These are phyloP conservation scores for Boechera stricta DNA, from an alignment of 345 rosid species.

Conservation along the genomic window DNA sequence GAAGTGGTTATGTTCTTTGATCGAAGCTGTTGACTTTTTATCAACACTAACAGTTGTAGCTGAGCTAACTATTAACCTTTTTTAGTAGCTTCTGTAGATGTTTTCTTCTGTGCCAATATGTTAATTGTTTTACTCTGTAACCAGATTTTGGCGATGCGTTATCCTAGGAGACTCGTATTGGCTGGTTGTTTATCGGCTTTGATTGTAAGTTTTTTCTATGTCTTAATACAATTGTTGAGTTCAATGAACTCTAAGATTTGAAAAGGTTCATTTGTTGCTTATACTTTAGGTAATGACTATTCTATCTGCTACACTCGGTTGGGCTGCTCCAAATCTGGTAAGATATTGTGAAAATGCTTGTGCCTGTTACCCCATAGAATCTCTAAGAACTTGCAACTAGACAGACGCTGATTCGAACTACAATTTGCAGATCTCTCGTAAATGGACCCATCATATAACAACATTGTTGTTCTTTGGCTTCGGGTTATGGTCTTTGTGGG, in stretches of 20 bases:
- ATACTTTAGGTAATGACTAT: conserved; percentile 81
- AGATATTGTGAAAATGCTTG: conserved; percentile 40
- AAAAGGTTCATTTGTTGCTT: conserved; percentile 6
- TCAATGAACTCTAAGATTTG: conserved; percentile 1
- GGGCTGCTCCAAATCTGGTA: conserved; percentile 98
- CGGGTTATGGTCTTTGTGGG: conserved; percentile 93
- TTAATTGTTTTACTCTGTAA: conserved; percentile 31
- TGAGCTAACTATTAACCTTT: background rate
- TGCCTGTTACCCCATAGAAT: background rate
- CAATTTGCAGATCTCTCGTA: conserved; percentile 75
- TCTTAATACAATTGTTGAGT: background rate
- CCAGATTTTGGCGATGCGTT: conserved; percentile 96
- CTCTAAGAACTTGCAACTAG: background rate
- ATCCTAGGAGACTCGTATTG: conserved; percentile 90
- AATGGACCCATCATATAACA: conserved; percentile 86
- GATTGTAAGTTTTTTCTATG: conserved; percentile 54
- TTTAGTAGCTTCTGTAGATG: background rate
- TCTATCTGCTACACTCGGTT: conserved; percentile 80
- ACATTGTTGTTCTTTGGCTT: conserved; percentile 84
- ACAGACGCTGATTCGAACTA: conserved; percentile 1
- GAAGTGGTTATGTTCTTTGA: background rate
- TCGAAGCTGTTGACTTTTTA: background rate
- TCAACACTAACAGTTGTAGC: background rate
- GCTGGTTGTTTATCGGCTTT: conserved; percentile 79
- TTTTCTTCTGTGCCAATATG: conserved; percentile 3